Percentiles rank a stretch among this genome's conserved stretches.
These are phyloP conservation scores for Massariosphaeria phaeospora DNA, from an alignment of 495 filamentous ascomycete species.

Conservation along the genomic window DNA sequence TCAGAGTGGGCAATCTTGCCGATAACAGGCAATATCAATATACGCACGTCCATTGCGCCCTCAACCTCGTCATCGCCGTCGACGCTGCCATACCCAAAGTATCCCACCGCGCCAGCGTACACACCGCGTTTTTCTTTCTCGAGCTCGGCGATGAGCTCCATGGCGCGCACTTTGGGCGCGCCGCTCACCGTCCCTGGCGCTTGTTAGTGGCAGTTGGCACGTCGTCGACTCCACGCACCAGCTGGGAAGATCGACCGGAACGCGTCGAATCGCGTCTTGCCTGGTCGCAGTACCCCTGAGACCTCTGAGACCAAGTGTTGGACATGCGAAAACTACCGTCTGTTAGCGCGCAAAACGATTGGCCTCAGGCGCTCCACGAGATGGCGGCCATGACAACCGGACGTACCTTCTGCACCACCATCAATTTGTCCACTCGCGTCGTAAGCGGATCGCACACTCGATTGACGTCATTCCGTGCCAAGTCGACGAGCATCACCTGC, in stretches of 20 bases:
- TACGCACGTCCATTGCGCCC: conserved; percentile 75
- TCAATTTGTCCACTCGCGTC: conserved; percentile 83
- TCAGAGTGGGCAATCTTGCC: not conserved
- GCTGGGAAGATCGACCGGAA: conserved; percentile 91
- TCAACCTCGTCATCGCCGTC: conserved; percentile 44
- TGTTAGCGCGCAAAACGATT: conserved; percentile 4
- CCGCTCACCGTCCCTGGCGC: conserved; percentile 57
- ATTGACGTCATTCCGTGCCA: conserved; percentile 95
- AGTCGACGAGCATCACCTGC: conserved; percentile 92
- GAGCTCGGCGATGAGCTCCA: conserved; percentile 94
- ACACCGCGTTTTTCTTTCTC: conserved; percentile 91
- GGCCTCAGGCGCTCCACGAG: not conserved
- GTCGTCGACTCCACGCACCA: conserved; percentile 59
- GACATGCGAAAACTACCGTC: conserved; percentile 79
- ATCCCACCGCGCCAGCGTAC: conserved; percentile 95
- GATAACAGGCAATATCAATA: not conserved
- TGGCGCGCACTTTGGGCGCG: conserved; percentile 90
- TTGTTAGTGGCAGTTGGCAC: conserved; percentile 47
- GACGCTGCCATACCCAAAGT: conserved; percentile 69
- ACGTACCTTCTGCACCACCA: conserved; percentile 70
- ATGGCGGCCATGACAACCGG: not conserved
- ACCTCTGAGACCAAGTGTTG: conserved; percentile 96
- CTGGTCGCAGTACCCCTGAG: conserved; percentile 73
- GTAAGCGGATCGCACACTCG: conserved; percentile 87
- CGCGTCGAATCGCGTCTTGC: conserved; percentile 88